Percentiles rank a stretch among this genome's conserved stretches.
These are phyloP conservation scores for Glaciozyma martinii DNA, from an alignment of 768 basidiomycete genomes.

Conservation along the genomic window DNA sequence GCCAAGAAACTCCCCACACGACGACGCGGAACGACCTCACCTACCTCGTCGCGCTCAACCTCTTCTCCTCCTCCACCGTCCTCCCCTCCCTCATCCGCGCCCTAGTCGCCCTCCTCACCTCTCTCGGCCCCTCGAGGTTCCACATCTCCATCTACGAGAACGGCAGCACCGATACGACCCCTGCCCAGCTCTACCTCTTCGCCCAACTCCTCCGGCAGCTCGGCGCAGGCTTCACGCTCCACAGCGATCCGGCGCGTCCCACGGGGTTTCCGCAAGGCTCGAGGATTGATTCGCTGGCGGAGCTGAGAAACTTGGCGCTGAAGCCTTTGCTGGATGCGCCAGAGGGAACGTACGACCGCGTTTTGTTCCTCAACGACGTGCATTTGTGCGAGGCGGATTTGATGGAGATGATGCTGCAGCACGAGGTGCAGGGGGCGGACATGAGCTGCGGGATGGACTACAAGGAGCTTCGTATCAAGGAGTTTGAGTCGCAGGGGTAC, in stretches of 20 bases:
- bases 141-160: constrained; percentile 21
- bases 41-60: constrained; percentile 17
- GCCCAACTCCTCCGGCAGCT: constrained; percentile 9
- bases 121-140: constrained; percentile 11
- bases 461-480: constrained; percentile 27
- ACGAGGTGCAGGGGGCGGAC: constrained; percentile 37
- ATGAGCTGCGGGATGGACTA: constrained; percentile 42
- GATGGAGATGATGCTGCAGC: constrained; percentile 39
- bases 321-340: constrained; percentile 36
- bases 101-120: neutral
- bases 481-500: constrained; percentile 11
- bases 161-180: constrained; percentile 9
- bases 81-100: constrained; percentile 8
- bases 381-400: constrained; percentile 37
- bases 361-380: constrained; percentile 40
- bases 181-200: constrained; percentile 10
- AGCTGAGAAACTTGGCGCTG: constrained; percentile 38
- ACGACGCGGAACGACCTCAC: neutral
- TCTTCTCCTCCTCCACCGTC: constrained; percentile 3
- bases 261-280: constrained; percentile 11
- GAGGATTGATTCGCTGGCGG: constrained; percentile 37
- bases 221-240: constrained; percentile 13
- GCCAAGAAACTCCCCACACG: neutral
- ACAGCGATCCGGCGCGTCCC: neutral
- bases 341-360: constrained; percentile 34